phyloP scores from a whole-genome alignment of 306 rosid species.

The Vigna mungo region DNA sequence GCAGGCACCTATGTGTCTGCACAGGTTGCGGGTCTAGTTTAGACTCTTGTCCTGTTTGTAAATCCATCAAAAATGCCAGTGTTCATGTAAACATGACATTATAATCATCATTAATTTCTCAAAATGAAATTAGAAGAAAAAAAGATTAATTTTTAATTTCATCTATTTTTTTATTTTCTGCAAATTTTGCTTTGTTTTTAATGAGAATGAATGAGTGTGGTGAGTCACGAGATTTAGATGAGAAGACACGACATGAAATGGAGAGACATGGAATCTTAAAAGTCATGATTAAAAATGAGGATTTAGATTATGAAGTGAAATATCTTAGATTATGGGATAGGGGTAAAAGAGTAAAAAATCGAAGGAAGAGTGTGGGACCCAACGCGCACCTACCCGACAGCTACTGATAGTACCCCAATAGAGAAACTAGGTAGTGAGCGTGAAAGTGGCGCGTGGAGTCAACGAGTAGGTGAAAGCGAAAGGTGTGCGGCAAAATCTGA shows the following conservation, averaged over 20 bases:
- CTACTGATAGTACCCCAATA: slow-evolving; percentile 4
- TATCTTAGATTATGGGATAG: too few relatives aligned
- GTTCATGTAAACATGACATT: slow-evolving; percentile 65
- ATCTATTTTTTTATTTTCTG: too few relatives aligned
- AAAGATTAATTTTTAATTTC: not conserved
- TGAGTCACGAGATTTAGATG: too few relatives aligned
- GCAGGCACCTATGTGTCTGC: slow-evolving; percentile 89
- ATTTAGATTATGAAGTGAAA: too few relatives aligned
- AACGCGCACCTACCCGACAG: slow-evolving; percentile 44
- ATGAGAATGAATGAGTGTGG: too few relatives aligned
- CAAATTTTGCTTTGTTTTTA: too few relatives aligned
- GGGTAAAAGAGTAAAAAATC: not conserved
- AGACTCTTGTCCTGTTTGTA: slow-evolving; percentile 82
- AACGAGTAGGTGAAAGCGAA: slow-evolving; percentile 49
- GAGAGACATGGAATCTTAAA: too few relatives aligned
- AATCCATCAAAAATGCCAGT: slow-evolving; percentile 68
- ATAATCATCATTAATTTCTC: not conserved
- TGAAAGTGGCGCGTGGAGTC: slow-evolving; percentile 37
- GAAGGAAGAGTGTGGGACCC: slow-evolving; percentile 39
- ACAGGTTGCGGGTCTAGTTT: slow-evolving; percentile 65
- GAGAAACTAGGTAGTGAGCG: slow-evolving; percentile 35
- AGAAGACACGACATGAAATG: too few relatives aligned
- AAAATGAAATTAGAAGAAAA: not conserved
- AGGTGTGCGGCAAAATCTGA: slow-evolving; percentile 69
- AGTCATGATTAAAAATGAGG: too few relatives aligned